phyloP scores from a whole-genome alignment of 2,329 filamentous ascomycete species.

The Teratosphaeriaceae sp. region DNA sequence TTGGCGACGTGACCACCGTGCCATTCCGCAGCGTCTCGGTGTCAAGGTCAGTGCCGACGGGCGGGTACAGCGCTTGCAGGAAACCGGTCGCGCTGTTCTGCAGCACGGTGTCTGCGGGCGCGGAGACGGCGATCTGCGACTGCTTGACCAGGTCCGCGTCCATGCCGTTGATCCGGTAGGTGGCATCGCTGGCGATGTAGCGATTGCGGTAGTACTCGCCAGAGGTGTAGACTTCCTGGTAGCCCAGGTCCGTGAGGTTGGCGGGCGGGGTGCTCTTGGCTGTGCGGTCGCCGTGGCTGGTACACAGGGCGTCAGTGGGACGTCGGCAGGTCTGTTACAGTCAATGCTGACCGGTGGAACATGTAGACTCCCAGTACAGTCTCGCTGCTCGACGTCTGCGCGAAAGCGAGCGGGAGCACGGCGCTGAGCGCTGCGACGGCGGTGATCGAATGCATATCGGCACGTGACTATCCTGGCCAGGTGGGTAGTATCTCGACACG shows the following conservation, averaged over 20 bases:
- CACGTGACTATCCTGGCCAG: no score
- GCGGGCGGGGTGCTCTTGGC: constrained; percentile 67
- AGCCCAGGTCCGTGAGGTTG: constrained; percentile 71
- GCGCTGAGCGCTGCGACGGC: not conserved
- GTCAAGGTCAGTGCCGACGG: constrained; percentile 49
- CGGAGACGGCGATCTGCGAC: constrained; percentile 63
- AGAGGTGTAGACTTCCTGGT: constrained; percentile 64
- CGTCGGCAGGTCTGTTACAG: not conserved
- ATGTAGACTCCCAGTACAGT: constrained; percentile 76
- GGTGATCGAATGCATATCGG: not conserved
- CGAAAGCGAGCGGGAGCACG: constrained; percentile 18
- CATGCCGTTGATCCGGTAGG: constrained; percentile 58
- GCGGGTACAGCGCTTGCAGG: constrained; percentile 81
- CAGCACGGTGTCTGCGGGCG: constrained; percentile 65
- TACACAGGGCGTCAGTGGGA: not conserved
- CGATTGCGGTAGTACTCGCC: constrained; percentile 69
- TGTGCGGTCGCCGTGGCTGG: constrained; percentile 79
- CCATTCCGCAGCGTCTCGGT: constrained; percentile 65
- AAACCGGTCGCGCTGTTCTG: constrained; percentile 75
- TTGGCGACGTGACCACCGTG: constrained; percentile 56
- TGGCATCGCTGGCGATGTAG: constrained; percentile 60
- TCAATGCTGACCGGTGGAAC: constrained; percentile 52
- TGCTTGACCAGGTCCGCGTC: constrained; percentile 59
- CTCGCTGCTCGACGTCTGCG: constrained; percentile 41
- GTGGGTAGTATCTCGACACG: no score